Base-by-base conservation (phyloP, 306 rosid species). In the Sicyos baderoa region DNA sequence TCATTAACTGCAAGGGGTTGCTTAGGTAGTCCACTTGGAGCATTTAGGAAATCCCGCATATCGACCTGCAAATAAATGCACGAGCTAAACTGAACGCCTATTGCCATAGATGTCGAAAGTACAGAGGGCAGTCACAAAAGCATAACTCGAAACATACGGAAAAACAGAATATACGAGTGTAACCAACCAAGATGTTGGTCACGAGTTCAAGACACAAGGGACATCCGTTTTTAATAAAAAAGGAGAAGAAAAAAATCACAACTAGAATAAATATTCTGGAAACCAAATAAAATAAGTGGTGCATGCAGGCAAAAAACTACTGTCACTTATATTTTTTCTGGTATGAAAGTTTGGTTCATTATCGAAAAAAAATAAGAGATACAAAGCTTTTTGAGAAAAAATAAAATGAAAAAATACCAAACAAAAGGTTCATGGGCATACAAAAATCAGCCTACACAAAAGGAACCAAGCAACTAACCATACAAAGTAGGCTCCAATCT, bases 1-100 rank as follows among this genome's bases (percentile, higher is more conserved):
- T 90, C 96, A 76, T 73, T 88, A 35, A 75, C 73, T 67, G 83
- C 52, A 48, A 66, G 62, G 77, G 95, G 76, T 76, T 85, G 90
- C 80, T 90, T 90, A 8, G 90, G 73, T 54, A 84, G 75, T 74
- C 99, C 99, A 83, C 80, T 82, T 45, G 97, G 97, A 72, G 90
- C 97, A 85, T 94, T 94, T 76, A 94, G 67, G 82, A 94, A 94
- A 79, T 88, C 99, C 42, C 99, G 96, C 99, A 94, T 94, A 75
- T 94, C 99, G 61, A 82, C 79, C 99, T 94, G 86, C 54, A 72
- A 83, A 57, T 32, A 50, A 74, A 53, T 12, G 25, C 53, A 37
- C 57, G 70, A 11, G 59, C 42, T 16, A 27, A 68, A 23, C 72
- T 66, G 48, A 32, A 29, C 10, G 16, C 50, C 49, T 75, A 40